Percentiles rank a stretch among this genome's conserved stretches.
These are phyloP conservation scores for Linaria vulgaris DNA, from an alignment of 257 asterid genomes.

Conservation along the genomic window DNA sequence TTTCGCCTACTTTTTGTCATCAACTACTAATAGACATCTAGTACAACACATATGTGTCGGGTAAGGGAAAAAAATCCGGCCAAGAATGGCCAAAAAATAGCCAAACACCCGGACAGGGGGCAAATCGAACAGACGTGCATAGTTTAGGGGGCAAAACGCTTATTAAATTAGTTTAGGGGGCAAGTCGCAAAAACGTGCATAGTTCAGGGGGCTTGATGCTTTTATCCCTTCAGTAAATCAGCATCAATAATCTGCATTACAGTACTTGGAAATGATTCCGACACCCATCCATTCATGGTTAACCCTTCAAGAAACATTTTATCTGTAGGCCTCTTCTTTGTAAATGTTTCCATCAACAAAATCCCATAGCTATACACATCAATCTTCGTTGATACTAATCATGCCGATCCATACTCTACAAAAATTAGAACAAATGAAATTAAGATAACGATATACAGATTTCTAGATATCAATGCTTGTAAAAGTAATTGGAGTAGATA, in stretches of 20 bases:
- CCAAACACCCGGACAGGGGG: too few species aligned
- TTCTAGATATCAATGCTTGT: neutral
- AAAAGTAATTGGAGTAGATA: neutral
- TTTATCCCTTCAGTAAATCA: too few species aligned
- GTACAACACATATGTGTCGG: too few species aligned
- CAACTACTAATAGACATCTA: too few species aligned
- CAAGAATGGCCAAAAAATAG: too few species aligned
- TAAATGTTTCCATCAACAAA: conserved; percentile 41
- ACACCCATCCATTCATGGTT: conserved; percentile 35
- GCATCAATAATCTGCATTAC: conserved; percentile 23
- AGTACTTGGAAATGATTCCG: conserved; percentile 16
- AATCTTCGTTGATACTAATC: conserved; percentile 30
- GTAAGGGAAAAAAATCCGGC: too few species aligned
- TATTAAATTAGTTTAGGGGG: too few species aligned
- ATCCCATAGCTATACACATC: conserved; percentile 30
- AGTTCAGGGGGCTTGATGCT: too few species aligned
- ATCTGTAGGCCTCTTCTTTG: conserved; percentile 37
- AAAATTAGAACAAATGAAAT: neutral
- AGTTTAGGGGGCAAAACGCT: too few species aligned
- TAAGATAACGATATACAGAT: neutral
- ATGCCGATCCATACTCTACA: conserved; percentile 49
- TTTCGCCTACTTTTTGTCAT: too few species aligned
- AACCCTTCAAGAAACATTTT: conserved; percentile 31
- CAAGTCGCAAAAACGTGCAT: too few species aligned
- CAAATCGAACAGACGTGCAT: too few species aligned